These are phyloP conservation scores for Blastobotrys peoriensis DNA, from an alignment of 805 yeast species.

Conservation along the genomic window DNA sequence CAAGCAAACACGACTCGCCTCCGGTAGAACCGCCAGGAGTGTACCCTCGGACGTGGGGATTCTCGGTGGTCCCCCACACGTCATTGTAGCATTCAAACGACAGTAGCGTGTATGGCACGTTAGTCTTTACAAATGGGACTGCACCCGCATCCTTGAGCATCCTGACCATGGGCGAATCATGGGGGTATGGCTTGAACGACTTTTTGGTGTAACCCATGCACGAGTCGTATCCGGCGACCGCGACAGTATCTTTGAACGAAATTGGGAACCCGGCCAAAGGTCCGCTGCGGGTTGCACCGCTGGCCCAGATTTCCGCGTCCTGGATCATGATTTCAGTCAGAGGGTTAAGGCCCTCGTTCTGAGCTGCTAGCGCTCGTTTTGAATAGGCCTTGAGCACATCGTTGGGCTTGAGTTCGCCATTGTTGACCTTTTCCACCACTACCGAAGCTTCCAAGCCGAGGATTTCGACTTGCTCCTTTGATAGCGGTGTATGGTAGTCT, in stretches of 20 bases:
- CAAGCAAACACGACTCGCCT: conserved; percentile 47
- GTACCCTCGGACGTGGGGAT: conserved; percentile 43
- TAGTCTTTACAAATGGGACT: conserved; percentile 50
- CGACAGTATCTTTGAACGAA: conserved; percentile 54
- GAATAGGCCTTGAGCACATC: conserved; percentile 57
- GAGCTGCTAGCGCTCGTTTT: conserved; percentile 58
- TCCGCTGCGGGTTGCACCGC: conserved; percentile 46
- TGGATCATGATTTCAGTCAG: conserved; percentile 57
- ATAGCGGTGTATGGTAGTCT: conserved; percentile 35
- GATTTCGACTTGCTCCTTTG: conserved; percentile 30
- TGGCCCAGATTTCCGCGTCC: conserved; percentile 61
- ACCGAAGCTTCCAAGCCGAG: conserved; percentile 38
- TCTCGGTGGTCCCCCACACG: conserved; percentile 44
- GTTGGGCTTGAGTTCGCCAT: conserved; percentile 43
- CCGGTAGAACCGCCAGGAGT: conserved; percentile 52
- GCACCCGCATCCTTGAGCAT: conserved; percentile 48
- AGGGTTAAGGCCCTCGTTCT: conserved; percentile 51
- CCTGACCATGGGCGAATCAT: conserved; percentile 37
- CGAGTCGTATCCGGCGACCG: conserved; percentile 45
- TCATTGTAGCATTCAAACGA: conserved; percentile 52
- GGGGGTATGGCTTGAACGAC: conserved; percentile 36
- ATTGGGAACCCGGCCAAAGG: conserved; percentile 62
- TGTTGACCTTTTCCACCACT: conserved; percentile 40
- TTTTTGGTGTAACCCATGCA: conserved; percentile 43
- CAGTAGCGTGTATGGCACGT: conserved; percentile 51